Conservation (phyloP, 352 stramenopile genomes). For the Globisporangium middletonii region DNA sequence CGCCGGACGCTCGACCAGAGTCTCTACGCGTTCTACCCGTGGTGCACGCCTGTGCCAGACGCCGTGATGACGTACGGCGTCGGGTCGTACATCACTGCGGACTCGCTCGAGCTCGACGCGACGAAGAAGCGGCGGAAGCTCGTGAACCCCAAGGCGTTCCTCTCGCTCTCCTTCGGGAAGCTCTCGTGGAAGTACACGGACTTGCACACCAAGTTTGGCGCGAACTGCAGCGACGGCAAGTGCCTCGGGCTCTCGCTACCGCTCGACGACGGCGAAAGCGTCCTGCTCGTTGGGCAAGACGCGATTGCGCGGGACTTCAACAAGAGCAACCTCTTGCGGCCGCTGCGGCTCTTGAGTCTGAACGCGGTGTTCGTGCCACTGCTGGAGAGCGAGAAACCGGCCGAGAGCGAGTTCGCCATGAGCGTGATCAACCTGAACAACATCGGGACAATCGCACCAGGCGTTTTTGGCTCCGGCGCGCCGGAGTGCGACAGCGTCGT, state of each 20-base stretch:
- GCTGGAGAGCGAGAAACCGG: not conserved
- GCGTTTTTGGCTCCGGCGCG: slow-evolving; percentile 9
- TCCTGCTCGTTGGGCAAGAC: slow-evolving; percentile 27
- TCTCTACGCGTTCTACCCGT: slow-evolving; percentile 6
- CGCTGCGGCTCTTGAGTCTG: slow-evolving; percentile 10
- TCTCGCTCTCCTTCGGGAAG: slow-evolving; percentile 41
- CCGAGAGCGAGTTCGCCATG: slow-evolving; percentile 9
- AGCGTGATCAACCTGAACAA: slow-evolving; percentile 4
- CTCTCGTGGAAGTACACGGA: slow-evolving; percentile 25
- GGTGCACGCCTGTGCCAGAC: not conserved
- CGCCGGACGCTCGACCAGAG: not conserved
- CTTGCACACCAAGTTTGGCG: slow-evolving; percentile 20
- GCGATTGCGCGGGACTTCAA: slow-evolving; percentile 19
- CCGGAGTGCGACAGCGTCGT: slow-evolving; percentile 26
- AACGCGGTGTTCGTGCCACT: slow-evolving; percentile 11
- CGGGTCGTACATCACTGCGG: slow-evolving; percentile 13
- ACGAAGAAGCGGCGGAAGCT: slow-evolving; percentile 10
- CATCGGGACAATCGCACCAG: slow-evolving; percentile 1
- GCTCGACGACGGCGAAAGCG: slow-evolving; percentile 13
- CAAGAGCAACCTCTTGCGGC: slow-evolving; percentile 6
- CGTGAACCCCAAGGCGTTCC: slow-evolving; percentile 10
- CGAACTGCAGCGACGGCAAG: slow-evolving; percentile 15
- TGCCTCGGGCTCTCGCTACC: slow-evolving; percentile 33
- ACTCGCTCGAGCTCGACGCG: slow-evolving; percentile 11
- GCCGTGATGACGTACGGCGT: slow-evolving; percentile 13